Conservation (phyloP, 2,329 filamentous ascomycete genomes). For the Tolypocladium tropicale region DNA sequence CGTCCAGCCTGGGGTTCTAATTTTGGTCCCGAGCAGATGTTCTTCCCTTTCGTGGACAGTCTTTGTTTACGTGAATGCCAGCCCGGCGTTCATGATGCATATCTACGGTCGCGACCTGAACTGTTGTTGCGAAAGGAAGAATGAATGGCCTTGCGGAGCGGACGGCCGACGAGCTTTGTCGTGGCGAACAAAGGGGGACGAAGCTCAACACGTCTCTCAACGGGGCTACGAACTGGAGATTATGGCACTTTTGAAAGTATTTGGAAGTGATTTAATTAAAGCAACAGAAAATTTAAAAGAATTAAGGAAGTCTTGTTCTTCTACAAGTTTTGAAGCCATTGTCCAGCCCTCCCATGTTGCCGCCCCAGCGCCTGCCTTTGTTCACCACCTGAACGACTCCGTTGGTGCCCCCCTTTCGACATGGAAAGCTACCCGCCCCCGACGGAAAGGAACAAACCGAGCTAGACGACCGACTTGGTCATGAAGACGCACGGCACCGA, state of each 20-base stretch:
- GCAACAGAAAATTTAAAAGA: neutral
- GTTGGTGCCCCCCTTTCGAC: neutral
- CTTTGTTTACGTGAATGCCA: neutral
- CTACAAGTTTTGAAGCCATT: neutral
- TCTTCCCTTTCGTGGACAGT: neutral
- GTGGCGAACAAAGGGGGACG: neutral
- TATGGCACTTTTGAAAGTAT: neutral
- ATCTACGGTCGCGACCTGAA: neutral
- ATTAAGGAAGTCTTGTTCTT: neutral
- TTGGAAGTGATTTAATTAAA: neutral
- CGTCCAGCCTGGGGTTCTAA: too few species aligned
- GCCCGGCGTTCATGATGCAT: too few species aligned
- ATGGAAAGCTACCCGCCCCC: too few species aligned
- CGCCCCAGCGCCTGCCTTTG: neutral
- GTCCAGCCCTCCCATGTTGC: neutral
- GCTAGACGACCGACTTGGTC: neutral
- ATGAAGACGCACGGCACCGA: slow-evolving; percentile 11
- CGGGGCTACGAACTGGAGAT: neutral
- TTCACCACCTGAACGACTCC: neutral
- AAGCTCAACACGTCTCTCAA: neutral
- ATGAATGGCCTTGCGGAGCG: neutral
- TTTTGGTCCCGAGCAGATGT: neutral
- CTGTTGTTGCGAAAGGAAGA: too few species aligned
- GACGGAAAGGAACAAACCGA: neutral
- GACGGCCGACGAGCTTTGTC: neutral